Base-by-base conservation (phyloP, 1,284 basidiomycete species). In the Tetrapyrgos nigripes region DNA sequence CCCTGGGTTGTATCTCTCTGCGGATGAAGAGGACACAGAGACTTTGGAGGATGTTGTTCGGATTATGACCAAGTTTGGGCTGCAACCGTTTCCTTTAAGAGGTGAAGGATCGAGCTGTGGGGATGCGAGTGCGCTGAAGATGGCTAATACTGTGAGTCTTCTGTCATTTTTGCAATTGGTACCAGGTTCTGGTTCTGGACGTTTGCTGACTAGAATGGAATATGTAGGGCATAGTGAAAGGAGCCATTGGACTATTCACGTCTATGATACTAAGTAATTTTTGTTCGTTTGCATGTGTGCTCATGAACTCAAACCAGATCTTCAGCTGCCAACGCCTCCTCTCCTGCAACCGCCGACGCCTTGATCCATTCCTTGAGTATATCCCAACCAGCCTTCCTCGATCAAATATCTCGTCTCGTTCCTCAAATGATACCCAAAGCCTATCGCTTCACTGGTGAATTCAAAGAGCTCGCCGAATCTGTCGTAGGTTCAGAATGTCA, bases 61-160 rank as follows among this genome's bases (percentile, higher is more conserved):
- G 1, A 66, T 81, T 40, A 50, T 59, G 33, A 67, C 62, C 10
- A 63, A 73, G 60, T 77, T 73, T 51, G 80, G 82, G 2, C 57
- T 82, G 13, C 79, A 76, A 49, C 65, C 80, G 9, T 72, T 73
- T 13, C 62, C 73, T 2, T 60, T 83, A 60, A 76, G 67, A 19
- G 79, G 78, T 24, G 76, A 79, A 49, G 77, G 76, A 19, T 72
- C 72, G 1, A 74, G 74, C 1, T 67, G 82, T 1, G 81, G 84
- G 1, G 81, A 79, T 55, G 83, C 82, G 3, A 84, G 81, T 54
- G 80, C 80, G 4, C 60, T 83, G 58, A 83, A 83, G 70, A 82
- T 83, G 81, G 76, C 79, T 3, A 80, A 84, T 65, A 76, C 78
- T 47, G 83, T 83, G 53, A 62, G 79, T 53, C 40, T 11, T 33